Conservation (phyloP, 148 eudicot species). For the Chenopodium quinoa region DNA sequence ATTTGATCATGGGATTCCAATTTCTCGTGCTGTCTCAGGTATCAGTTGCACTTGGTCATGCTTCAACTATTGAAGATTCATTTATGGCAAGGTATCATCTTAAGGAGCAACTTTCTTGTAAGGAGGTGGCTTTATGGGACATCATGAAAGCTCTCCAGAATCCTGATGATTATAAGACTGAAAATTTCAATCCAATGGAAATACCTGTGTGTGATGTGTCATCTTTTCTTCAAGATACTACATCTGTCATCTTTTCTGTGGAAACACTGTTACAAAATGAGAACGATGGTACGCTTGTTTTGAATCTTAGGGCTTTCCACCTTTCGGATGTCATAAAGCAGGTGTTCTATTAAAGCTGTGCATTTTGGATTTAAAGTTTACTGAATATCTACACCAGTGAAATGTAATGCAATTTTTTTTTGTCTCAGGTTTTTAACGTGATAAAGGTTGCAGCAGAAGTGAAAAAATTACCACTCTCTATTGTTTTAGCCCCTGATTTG, state of each 20-base stretch:
- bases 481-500: constrained; percentile 48
- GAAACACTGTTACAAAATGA: constrained; percentile 53
- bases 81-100: constrained; percentile 51
- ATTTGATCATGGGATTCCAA: background rate
- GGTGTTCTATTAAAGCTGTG: constrained; percentile 33
- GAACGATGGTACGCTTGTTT: constrained; percentile 48
- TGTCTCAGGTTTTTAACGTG: constrained; percentile 43
- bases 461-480: constrained; percentile 49
- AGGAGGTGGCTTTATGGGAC: constrained; percentile 32
- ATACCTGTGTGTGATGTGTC: constrained; percentile 55
- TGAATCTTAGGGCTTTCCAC: constrained; percentile 39
- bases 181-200: constrained; percentile 56
- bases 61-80: constrained; percentile 54
- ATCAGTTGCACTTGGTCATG: constrained; percentile 72
- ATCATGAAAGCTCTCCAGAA: constrained; percentile 28
- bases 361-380: background rate
- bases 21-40: constrained; percentile 33
- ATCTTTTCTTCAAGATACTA: constrained; percentile 54
- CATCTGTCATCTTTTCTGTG: constrained; percentile 48
- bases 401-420: background rate
- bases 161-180: constrained; percentile 44
- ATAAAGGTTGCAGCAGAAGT: constrained; percentile 58
- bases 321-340: constrained; percentile 52
- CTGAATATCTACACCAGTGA: background rate
- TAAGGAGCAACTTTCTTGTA: constrained; percentile 48